phyloP scores from a whole-genome alignment of 495 filamentous ascomycete species.

The Lindgomyces ingoldianus region DNA sequence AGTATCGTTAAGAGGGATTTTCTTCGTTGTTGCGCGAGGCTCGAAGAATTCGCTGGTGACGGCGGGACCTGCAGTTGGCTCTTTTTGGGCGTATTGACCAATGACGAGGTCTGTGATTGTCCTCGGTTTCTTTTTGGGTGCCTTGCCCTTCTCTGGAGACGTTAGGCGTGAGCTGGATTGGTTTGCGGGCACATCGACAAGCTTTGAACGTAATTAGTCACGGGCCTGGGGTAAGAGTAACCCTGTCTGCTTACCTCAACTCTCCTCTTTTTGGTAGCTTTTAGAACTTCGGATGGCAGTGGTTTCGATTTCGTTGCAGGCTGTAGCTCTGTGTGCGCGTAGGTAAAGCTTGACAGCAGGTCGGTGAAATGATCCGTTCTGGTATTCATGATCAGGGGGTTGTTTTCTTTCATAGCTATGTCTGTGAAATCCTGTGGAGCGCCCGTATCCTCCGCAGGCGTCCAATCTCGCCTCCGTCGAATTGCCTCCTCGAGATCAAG shows the following conservation, averaged over 20 bases:
- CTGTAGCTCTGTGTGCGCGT: background rate
- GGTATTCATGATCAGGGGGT: background rate
- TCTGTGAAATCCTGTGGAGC: slow-evolving; percentile 13
- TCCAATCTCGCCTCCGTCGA: slow-evolving; percentile 58
- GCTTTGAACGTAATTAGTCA: slow-evolving; percentile 2
- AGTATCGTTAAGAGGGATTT: slow-evolving; percentile 19
- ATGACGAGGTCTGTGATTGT: slow-evolving; percentile 87
- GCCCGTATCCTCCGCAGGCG: slow-evolving; percentile 49
- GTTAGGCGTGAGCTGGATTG: slow-evolving; percentile 6
- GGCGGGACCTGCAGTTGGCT: slow-evolving; percentile 23
- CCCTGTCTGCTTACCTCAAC: slow-evolving; percentile 5
- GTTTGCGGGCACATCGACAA: slow-evolving; percentile 27
- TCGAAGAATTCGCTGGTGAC: slow-evolving; percentile 36
- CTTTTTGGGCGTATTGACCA: slow-evolving; percentile 61
- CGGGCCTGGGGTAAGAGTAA: background rate
- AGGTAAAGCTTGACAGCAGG: slow-evolving; percentile 22
- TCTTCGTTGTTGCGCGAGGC: slow-evolving; percentile 6
- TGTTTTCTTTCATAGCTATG: slow-evolving; percentile 3
- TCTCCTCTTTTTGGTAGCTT: slow-evolving; percentile 6
- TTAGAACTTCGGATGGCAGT: background rate
- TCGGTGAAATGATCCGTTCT: slow-evolving; percentile 6
- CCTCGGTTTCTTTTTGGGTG: slow-evolving; percentile 68
- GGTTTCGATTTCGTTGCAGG: background rate
- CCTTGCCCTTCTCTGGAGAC: slow-evolving; percentile 54
- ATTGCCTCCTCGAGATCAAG: slow-evolving; percentile 51